Evolutionary conservation across 2,329 filamentous ascomycete species (phyloP), one percentile per base, ranked within the genome.

Genomic region (Aspergillus flavus): DNA sequence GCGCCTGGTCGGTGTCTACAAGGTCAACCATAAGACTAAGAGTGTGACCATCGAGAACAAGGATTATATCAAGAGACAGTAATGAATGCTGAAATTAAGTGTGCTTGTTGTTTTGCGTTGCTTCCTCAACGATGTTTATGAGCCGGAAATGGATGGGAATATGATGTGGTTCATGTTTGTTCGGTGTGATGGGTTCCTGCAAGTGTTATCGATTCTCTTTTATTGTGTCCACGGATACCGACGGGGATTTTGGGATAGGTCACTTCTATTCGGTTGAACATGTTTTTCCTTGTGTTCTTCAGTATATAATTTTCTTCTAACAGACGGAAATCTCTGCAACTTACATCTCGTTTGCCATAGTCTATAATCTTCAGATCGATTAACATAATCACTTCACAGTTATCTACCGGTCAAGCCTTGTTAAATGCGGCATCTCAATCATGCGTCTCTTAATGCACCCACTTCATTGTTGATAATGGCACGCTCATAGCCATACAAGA

Each of bases 11-110:
- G 96, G 96, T 70, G 95, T 99, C 61, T 99, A 99, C 84, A 99
- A 99, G 84, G 95, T 99, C 77, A 98, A 96, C 80, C 94, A 99
- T 79, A 99, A 98, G 88, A 95, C 92, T 65, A 95, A 94, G 87
- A 94, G 91, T 78, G 91, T 95, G 26, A 93, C 92, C 59, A 93
- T 95, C 66, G 92, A 95, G 79, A 95, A 95, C 80, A 84, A 84
- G 69, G 91, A 95, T 79, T 95, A 90, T 75, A 91, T 91, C 69
- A 73, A 68, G 19, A 70, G 74, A 54, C 75, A 74, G 59, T 75
- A 66, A 75, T 70, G 64, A 55, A 14, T 3, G 63, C 21, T 21
- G 36, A n/a, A 30, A 59, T 36, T 41, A 57, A 57, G 19, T 34
- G 30, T 56, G 45, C 46, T n/a, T 57, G 34, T 46, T 64, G 7